Percentiles rank a stretch among this genome's conserved stretches.
Evolutionary conservation across 2,329 filamentous ascomycete species (phyloP).

Genomic region (Aspergillus pseudoglaucus): DNA sequence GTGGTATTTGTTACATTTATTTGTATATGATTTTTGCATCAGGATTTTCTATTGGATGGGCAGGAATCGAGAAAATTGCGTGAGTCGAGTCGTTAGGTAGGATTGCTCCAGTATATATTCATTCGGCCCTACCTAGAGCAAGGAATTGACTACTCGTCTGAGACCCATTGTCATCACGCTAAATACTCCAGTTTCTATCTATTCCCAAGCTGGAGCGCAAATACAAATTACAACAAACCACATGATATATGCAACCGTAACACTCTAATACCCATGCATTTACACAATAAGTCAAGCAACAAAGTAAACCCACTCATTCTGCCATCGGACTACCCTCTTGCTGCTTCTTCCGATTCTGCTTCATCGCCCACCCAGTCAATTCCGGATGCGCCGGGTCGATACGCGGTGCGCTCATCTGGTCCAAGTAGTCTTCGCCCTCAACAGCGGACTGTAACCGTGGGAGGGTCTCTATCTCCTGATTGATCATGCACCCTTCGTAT

Average conservation of each 20-base stretch:
- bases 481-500: constrained; percentile 67
- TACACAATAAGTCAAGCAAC: no score
- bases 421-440: constrained; percentile 54
- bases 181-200: no score
- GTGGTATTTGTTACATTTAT: no score
- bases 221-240: neutral
- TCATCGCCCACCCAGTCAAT: constrained; percentile 41
- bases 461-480: constrained; percentile 37
- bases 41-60: no score
- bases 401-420: constrained; percentile 54
- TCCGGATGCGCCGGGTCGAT: constrained; percentile 39
- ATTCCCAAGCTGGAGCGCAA: neutral
- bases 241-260: neutral
- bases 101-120: neutral
- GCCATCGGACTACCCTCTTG: constrained; percentile 16
- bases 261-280: neutral
- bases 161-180: no score
- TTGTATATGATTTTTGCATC: no score
- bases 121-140: no score
- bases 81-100: neutral
- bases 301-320: constrained; percentile 4
- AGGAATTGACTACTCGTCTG: no score
- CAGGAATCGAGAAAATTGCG: no score
- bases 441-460: constrained; percentile 50
- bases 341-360: constrained; percentile 34